Percentiles rank a stretch among this genome's conserved stretches.
These are phyloP conservation scores for Magnolia kwangsiensis DNA, from an alignment of 164 flowering plant genomes.

Conservation along the genomic window DNA sequence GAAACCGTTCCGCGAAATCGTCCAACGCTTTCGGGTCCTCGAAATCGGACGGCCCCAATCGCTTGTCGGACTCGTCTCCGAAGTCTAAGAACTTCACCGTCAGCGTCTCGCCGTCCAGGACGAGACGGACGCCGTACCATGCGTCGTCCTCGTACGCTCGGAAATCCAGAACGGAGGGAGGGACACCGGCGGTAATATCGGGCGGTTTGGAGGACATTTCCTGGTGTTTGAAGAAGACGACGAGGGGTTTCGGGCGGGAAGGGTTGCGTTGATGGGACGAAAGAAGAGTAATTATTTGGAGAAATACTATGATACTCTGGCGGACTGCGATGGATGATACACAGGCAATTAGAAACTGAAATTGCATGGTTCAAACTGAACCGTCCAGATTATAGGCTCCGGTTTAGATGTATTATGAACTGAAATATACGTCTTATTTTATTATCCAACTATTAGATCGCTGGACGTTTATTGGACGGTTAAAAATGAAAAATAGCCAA, in stretches of 20 bases:
- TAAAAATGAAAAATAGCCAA: too few relatives aligned
- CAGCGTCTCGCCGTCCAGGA: slow-evolving; percentile 14
- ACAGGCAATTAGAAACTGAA: too few relatives aligned
- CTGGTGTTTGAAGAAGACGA: not conserved
- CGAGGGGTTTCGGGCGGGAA: not conserved
- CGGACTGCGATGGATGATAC: too few relatives aligned
- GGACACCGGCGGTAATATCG: not conserved
- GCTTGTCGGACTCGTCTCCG: slow-evolving; percentile 13
- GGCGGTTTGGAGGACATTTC: not conserved
- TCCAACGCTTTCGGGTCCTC: slow-evolving; percentile 19
- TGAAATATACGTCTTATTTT: too few relatives aligned
- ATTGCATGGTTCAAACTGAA: too few relatives aligned
- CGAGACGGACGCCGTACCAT: slow-evolving; percentile 40
- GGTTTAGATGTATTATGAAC: too few relatives aligned
- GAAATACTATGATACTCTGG: too few relatives aligned
- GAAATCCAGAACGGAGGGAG: slow-evolving; percentile 28
- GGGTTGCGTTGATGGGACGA: not conserved
- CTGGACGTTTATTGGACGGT: too few relatives aligned
- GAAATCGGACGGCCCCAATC: slow-evolving; percentile 22
- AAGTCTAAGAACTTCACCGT: slow-evolving; percentile 28
- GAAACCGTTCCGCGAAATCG: slow-evolving; percentile 29
- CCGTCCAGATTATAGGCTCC: too few relatives aligned
- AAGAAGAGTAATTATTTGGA: too few relatives aligned
- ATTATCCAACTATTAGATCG: too few relatives aligned
- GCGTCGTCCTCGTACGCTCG: slow-evolving; percentile 34